Evolutionary conservation across 2,329 filamentous ascomycete species (phyloP), one percentile per base, ranked within the genome.

Genomic region (Diaporthe sp.): DNA sequence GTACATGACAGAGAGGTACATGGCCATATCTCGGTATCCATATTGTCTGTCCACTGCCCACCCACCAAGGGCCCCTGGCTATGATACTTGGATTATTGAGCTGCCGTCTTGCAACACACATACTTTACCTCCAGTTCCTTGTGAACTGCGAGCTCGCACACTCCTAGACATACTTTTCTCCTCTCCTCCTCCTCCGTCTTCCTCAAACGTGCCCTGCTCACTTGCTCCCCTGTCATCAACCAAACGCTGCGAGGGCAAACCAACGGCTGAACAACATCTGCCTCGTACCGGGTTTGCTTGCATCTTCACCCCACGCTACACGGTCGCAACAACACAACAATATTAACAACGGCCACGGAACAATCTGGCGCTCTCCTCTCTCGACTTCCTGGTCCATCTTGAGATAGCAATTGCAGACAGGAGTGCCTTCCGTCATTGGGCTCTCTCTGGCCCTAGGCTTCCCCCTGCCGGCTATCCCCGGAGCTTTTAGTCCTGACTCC

Each of bases 401-500:
- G 30, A 30, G 47, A 68, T 22, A 53, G 17, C n/a, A 53, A 27
- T 68, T 22, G 63, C 63, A 8, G 7, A 6, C 63, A n/a, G 10
- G 3, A 15, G 44, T 37, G 15, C 9, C n/a, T 27, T 17, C 63
- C 15, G 15, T 47, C 44, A 12, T 27, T 27, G 8, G 47, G 15
- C 15, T 13, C 32, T 30, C 4, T 53, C 8, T 17, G 22, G 32
- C n/a, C 6, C 47, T 13, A 4, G 32, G 32, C 32, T 22, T 22
- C 30, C 8, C n/a, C 7, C 32, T 39, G 7, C 15, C 39, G 32
- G 32, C 37, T 1, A 22, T n/a, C n/a, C 22, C 32, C 63, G 63
- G 63, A 53, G 44, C 63, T 68, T 68, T 68, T 68, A 7, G 30
- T 68, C 63, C 63, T 68, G 63, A 39, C n/a, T 25, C 22, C 15